A percentile compares a stretch with the other conserved stretches of the same genome.
phyloP scores from a whole-genome alignment of 371 early-diverging fungal species.

The Rhizopus microsporus region DNA sequence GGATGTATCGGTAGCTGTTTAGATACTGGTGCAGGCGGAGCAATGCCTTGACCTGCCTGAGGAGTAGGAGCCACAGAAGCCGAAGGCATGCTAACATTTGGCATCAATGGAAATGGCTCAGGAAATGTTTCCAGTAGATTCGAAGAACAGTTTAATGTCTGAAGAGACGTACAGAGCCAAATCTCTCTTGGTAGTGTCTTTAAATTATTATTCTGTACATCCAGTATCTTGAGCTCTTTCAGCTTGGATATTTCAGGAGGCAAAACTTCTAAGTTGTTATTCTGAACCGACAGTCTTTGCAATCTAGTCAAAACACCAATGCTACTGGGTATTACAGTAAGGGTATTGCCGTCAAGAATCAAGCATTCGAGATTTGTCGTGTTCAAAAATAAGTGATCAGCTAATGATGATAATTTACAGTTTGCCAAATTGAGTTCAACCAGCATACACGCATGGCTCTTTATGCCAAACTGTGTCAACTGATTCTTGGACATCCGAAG shows the following conservation, averaged over 20 bases:
- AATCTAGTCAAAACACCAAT: slow-evolving; percentile 61
- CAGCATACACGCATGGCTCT: slow-evolving; percentile 16
- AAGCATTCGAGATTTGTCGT: slow-evolving; percentile 60
- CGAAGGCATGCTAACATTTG: neutral
- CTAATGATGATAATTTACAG: slow-evolving; percentile 71
- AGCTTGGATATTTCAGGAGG: slow-evolving; percentile 38
- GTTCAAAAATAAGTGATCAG: slow-evolving; percentile 60
- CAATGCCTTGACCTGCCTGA: neutral
- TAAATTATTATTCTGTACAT: slow-evolving; percentile 65
- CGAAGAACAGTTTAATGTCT: slow-evolving; percentile 70
- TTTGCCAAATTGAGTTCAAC: slow-evolving; percentile 65
- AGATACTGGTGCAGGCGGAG: neutral
- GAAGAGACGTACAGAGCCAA: slow-evolving; percentile 75
- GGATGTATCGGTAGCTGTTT: neutral
- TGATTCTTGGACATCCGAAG: slow-evolving; percentile 58
- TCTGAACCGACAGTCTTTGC: slow-evolving; percentile 60
- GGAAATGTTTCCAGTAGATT: slow-evolving; percentile 64
- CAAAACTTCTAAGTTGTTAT: slow-evolving; percentile 67
- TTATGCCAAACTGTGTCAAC: slow-evolving; percentile 53
- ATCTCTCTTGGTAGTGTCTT: slow-evolving; percentile 77
- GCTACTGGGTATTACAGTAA: slow-evolving; percentile 67
- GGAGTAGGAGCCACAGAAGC: neutral
- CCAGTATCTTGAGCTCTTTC: slow-evolving; percentile 31
- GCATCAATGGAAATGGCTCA: slow-evolving; percentile 24
- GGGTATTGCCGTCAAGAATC: slow-evolving; percentile 72